Evolutionary conservation across 31 red algal species (phyloP).

Genomic region (Pterothamnion heteromorphum): DNA sequence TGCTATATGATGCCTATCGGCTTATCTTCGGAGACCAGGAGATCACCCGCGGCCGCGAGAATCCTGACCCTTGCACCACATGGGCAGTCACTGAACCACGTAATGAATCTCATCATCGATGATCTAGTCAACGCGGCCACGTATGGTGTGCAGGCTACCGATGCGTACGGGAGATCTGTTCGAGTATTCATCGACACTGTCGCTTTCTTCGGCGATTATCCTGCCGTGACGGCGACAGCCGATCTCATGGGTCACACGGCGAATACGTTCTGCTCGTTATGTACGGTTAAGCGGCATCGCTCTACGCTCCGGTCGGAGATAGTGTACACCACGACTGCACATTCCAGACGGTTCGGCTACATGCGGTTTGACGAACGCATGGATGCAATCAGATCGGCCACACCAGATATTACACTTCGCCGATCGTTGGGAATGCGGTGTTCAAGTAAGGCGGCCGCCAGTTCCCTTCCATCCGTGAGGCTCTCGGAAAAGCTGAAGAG

Average conservation of each 20-base stretch:
- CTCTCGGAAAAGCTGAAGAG: too few species aligned
- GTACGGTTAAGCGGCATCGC: too few species aligned
- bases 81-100: background rate
- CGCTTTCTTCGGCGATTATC: background rate
- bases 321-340: too few species aligned
- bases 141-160: background rate
- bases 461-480: too few species aligned
- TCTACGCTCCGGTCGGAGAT: too few species aligned
- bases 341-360: too few species aligned
- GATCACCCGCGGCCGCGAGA: background rate
- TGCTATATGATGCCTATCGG: conserved; percentile 19
- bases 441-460: too few species aligned
- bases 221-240: background rate
- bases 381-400: too few species aligned
- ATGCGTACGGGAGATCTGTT: background rate
- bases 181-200: background rate
- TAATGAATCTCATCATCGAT: background rate
- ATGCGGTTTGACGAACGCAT: too few species aligned
- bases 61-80: background rate
- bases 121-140: background rate
- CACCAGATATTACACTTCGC: too few species aligned
- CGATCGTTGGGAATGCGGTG: too few species aligned
- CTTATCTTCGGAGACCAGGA: background rate
- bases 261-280: background rate
- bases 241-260: background rate